Evolutionary conservation across 1,284 basidiomycete species (phyloP), one percentile per base, ranked within the genome.

Genomic region (Psilocybe mexicana): DNA sequence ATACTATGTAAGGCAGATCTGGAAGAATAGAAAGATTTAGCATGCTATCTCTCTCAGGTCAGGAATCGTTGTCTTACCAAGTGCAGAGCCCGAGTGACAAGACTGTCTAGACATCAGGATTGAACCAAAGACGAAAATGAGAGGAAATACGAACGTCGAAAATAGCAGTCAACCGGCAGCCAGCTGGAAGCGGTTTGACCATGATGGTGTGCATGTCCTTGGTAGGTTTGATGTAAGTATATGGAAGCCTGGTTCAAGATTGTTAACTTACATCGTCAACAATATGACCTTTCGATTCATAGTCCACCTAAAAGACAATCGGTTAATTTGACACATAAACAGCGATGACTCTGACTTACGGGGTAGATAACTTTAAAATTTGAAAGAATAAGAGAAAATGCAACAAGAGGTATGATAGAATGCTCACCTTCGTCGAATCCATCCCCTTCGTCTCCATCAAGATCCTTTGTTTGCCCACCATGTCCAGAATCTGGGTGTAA

Each of bases 111-210:
- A 47, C 8, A 47, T 46, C 23, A 28, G 30, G 47, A 49, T 38
- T 59, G 55, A 49, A 33, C 24, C 8, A 44, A 44, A 1, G 25
- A 8, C 36, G 44, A 4, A 18, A 30, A 24, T 23, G 43, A 46
- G 7, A 30, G 46, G 25, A 35, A 43, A 30, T 35, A 69, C 87
- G 68, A 66, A 87, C 88, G 69, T 96, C 93, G 66, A 92, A 95
- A 63, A 95, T 93, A 26, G 92, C 87, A 4, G 94, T 96, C 44
- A 96, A 75, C 43, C 94, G 88, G 69, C 92, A 94, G 0, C 94
- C 94, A 25, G 86, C 71, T 28, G 93, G 93, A 2, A 96, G 80
- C 12, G 86, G 81, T 62, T 79, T 81, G 14, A 91, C 86, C 82
- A 94, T 82, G 55, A 92, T 84, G 26, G 79, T 78, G 63, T 91